phyloP scores from a whole-genome alignment of 2,329 filamentous ascomycete genomes.

The Alternaria hordeiaustralica region DNA sequence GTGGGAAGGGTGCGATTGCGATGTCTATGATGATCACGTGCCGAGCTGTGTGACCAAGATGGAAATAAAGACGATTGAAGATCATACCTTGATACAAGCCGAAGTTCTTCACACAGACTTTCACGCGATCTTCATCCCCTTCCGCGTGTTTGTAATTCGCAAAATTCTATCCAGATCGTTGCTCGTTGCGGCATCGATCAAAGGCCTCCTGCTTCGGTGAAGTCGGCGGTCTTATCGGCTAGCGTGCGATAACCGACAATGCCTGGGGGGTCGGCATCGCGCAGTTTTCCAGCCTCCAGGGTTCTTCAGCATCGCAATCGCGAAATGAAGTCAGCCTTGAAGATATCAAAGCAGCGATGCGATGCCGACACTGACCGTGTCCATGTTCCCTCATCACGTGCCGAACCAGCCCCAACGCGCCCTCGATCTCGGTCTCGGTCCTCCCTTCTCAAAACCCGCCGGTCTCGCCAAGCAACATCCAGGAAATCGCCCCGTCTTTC shows the following conservation, averaged over 20 bases:
- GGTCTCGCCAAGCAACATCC: background rate
- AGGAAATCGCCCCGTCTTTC: background rate
- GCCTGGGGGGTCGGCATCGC: background rate
- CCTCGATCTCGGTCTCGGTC: background rate
- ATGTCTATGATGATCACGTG: background rate
- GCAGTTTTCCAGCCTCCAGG: background rate
- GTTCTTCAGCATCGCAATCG: background rate
- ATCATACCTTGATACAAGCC: no score
- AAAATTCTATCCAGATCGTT: background rate
- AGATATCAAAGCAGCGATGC: background rate
- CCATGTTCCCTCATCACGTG: background rate
- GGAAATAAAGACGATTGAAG: accelerated
- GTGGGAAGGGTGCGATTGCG: accelerated
- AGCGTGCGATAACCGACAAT: background rate
- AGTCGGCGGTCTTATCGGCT: background rate
- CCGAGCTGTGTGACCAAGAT: accelerated
- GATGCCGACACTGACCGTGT: background rate
- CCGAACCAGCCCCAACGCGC: background rate
- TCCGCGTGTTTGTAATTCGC: background rate
- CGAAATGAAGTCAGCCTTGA: background rate
- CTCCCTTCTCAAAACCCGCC: background rate
- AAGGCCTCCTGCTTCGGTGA: background rate
- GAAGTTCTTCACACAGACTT: accelerated
- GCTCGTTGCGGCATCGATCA: background rate
- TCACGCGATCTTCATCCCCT: background rate